These are phyloP conservation scores for Draba incana DNA, from an alignment of 345 rosid genomes.

Conservation along the genomic window DNA sequence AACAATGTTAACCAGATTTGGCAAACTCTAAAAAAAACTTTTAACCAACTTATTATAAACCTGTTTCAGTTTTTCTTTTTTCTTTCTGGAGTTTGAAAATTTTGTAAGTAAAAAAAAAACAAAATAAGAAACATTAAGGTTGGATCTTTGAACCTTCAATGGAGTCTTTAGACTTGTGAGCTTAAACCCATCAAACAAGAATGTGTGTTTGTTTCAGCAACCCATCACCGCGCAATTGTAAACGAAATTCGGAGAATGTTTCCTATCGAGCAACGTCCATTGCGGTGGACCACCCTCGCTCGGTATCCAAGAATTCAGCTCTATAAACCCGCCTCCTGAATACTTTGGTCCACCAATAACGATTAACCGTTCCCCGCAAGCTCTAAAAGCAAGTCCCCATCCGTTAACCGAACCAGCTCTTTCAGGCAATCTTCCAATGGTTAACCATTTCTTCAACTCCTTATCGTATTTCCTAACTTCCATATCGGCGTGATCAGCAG, in stretches of 20 bases:
- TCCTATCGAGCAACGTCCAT: slow-evolving; percentile 79
- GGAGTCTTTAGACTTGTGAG: slow-evolving; percentile 35
- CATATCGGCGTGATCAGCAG: slow-evolving; percentile 85
- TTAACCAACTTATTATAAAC: slow-evolving; percentile 39
- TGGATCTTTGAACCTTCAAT: slow-evolving; percentile 35
- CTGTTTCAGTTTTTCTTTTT: slow-evolving; percentile 31
- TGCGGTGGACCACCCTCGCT: slow-evolving; percentile 73
- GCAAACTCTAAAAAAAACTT: slow-evolving; percentile 32
- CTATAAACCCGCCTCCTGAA: slow-evolving; percentile 76
- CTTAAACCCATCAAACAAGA: slow-evolving; percentile 30
- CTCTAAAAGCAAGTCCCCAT: slow-evolving; percentile 97
- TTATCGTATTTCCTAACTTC: slow-evolving; percentile 80
- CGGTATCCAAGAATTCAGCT: slow-evolving; percentile 87
- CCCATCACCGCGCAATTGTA: slow-evolving; percentile 99
- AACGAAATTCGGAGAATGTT: slow-evolving; percentile 79
- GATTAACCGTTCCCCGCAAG: slow-evolving; percentile 80
- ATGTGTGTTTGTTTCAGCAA: slow-evolving; percentile 58
- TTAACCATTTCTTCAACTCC: slow-evolving; percentile 57
- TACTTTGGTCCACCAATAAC: slow-evolving; percentile 88
- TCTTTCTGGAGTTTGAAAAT: slow-evolving; percentile 10
- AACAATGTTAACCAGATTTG: slow-evolving; percentile 42
- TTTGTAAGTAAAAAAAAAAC: slow-evolving; percentile 31
- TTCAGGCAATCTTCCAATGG: slow-evolving; percentile 80
- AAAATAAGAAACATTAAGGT: slow-evolving; percentile 31
- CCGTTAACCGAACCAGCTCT: slow-evolving; percentile 86